A percentile compares a stretch with the other conserved stretches of the same genome.
phyloP scores from a whole-genome alignment of 2,329 filamentous ascomycete species.

The Aspergillus persii region DNA sequence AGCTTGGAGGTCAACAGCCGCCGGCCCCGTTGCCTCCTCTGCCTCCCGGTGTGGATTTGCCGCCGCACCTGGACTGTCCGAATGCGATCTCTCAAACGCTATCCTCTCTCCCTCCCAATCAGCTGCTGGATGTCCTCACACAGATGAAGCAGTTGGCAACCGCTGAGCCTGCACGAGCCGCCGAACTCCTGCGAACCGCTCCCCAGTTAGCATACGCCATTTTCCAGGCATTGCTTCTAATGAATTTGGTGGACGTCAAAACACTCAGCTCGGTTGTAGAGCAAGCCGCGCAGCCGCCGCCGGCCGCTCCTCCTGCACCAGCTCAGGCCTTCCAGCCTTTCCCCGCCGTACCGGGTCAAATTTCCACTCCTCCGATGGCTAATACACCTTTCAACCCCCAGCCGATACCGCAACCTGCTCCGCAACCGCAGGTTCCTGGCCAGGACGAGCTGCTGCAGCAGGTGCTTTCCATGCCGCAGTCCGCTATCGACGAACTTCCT shows the following conservation, averaged over 20 bases:
- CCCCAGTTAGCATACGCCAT: constrained; percentile 93
- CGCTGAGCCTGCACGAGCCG: constrained; percentile 76
- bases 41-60: constrained; percentile 79
- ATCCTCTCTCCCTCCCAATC: constrained; percentile 77
- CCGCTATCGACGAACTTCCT: constrained; percentile 75
- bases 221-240: constrained; percentile 88
- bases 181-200: constrained; percentile 80
- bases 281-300: constrained; percentile 47
- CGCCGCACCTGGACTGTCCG: constrained; percentile 75
- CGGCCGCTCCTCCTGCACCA: constrained; percentile 32
- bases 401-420: constrained; percentile 41
- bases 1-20: constrained; percentile 40
- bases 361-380: constrained; percentile 52
- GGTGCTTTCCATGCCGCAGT: constrained; percentile 75
- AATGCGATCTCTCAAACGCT: constrained; percentile 93
- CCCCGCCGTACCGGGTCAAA: constrained; percentile 42
- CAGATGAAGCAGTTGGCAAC: constrained; percentile 93
- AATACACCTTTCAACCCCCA: constrained; percentile 45
- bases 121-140: constrained; percentile 87
- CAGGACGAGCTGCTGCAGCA: constrained; percentile 75
- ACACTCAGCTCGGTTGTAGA: constrained; percentile 81
- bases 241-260: constrained; percentile 85
- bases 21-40: constrained; percentile 69
- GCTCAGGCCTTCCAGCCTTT: constrained; percentile 39
- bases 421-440: constrained; percentile 52